Conservation (phyloP, 1,139 yeast species). For the Pichia kudriavzevii region DNA sequence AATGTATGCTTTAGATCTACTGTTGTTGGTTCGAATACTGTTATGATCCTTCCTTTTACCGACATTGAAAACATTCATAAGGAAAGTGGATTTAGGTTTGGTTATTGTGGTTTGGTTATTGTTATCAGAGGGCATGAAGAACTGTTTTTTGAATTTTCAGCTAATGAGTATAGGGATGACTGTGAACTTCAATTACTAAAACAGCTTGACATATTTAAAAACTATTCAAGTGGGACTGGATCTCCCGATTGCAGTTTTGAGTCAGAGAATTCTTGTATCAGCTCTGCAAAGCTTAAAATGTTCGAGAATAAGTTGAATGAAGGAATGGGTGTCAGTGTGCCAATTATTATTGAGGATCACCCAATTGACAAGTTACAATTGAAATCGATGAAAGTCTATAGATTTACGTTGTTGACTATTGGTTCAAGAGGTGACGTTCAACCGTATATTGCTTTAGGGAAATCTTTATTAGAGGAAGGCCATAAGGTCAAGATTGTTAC, state of each 20-base stretch:
- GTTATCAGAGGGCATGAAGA: constrained; percentile 71
- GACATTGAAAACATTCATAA: constrained; percentile 64
- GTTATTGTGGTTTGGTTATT: constrained; percentile 60
- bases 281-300: constrained; percentile 48
- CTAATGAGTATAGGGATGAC: constrained; percentile 63
- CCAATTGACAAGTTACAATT: constrained; percentile 46
- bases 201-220: constrained; percentile 37
- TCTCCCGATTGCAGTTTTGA: not conserved
- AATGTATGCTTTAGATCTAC: constrained; percentile 73
- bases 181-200: constrained; percentile 49
- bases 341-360: constrained; percentile 58
- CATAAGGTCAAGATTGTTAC: constrained; percentile 81
- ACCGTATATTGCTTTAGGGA: constrained; percentile 86
- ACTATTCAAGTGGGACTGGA: constrained; percentile 10
- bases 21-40: constrained; percentile 69
- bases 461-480: constrained; percentile 71
- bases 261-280: constrained; percentile 18
- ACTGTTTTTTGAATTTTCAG: constrained; percentile 65
- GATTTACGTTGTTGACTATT: constrained; percentile 71
- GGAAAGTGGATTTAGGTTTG: constrained; percentile 58
- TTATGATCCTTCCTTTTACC: constrained; percentile 73
- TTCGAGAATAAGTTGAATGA: constrained; percentile 55
- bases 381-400: constrained; percentile 45
- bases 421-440: constrained; percentile 97
- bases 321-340: constrained; percentile 57